phyloP scores from a whole-genome alignment of 2,329 filamentous ascomycete genomes.

The Xylaria sp. region DNA sequence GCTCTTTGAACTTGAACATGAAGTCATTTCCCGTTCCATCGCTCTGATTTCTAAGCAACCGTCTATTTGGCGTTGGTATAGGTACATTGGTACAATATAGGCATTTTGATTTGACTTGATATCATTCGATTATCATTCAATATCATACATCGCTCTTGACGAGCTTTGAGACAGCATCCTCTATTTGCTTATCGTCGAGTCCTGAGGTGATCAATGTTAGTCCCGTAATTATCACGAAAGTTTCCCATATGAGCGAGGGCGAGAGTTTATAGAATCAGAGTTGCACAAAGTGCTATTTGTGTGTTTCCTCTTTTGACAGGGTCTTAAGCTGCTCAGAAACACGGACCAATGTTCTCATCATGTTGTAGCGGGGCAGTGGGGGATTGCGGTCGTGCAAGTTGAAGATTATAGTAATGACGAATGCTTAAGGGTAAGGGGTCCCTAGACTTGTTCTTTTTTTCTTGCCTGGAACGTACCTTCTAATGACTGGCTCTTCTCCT shows the following conservation, averaged over 20 bases:
- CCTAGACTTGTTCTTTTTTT: neutral
- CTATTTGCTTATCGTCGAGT: conserved; percentile 65
- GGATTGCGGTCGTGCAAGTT: too few relatives aligned
- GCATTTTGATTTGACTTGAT: too few relatives aligned
- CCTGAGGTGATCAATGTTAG: conserved; percentile 41
- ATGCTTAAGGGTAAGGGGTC: too few relatives aligned
- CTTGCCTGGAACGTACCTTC: conserved; percentile 56
- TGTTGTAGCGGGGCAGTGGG: too few relatives aligned
- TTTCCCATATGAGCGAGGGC: neutral
- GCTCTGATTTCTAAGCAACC: conserved; percentile 1
- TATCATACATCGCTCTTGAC: conserved; percentile 51
- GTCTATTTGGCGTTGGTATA: conserved; percentile 13
- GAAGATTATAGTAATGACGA: too few relatives aligned
- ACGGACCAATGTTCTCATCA: conserved; percentile 84
- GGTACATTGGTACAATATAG: too few relatives aligned
- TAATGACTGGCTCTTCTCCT: conserved; percentile 62
- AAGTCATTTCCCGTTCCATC: neutral
- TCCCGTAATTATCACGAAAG: neutral
- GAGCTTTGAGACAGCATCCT: conserved; percentile 61
- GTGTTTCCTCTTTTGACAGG: conserved; percentile 60
- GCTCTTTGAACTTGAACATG: neutral
- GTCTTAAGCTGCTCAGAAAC: conserved; percentile 82
- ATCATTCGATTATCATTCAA: too few relatives aligned
- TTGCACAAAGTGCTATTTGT: conserved; percentile 46
- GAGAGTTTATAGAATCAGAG: conserved; percentile 40